Conservation (phyloP, 805 yeast genomes). For the Wickerhamia fluorescens region DNA sequence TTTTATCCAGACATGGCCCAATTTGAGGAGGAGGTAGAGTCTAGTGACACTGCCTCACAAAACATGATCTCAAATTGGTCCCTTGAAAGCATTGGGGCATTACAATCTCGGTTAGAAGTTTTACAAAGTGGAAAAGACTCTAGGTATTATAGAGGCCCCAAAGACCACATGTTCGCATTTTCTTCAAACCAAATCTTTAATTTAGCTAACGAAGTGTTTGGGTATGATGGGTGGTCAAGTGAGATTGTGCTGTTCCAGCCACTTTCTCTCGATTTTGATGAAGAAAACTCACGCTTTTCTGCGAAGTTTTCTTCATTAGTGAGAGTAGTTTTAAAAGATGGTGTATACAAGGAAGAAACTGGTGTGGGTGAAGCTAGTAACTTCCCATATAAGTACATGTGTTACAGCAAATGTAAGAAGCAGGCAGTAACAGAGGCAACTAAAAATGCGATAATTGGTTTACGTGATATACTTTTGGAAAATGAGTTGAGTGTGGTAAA, state of each 20-base stretch:
- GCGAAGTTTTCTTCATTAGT: slow-evolving; percentile 23
- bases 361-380: slow-evolving; percentile 35
- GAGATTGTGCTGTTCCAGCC: slow-evolving; percentile 23
- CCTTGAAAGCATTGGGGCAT: slow-evolving; percentile 36
- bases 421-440: slow-evolving; percentile 43
- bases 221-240: slow-evolving; percentile 52
- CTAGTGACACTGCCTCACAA: slow-evolving; percentile 10
- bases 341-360: slow-evolving; percentile 27
- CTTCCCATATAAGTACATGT: slow-evolving; percentile 25
- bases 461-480: slow-evolving; percentile 18
- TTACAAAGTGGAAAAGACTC: slow-evolving; percentile 14
- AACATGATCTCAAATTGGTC: slow-evolving; percentile 40
- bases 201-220: slow-evolving; percentile 47
- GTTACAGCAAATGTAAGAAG: slow-evolving; percentile 37
- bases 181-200: slow-evolving; percentile 22
- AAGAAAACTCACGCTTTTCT: slow-evolving; percentile 13
- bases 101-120: slow-evolving; percentile 41
- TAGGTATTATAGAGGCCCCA: slow-evolving; percentile 3
- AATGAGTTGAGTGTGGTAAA: slow-evolving; percentile 16
- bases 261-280: slow-evolving; percentile 14
- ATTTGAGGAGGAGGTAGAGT: slow-evolving; percentile 10
- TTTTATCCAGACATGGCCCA: slow-evolving; percentile 19
- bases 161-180: slow-evolving; percentile 1
- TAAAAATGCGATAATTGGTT: slow-evolving; percentile 33
- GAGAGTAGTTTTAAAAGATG: slow-evolving; percentile 36